Conservation (phyloP, 495 filamentous ascomycete genomes). For the Aspergillus ostianus region DNA sequence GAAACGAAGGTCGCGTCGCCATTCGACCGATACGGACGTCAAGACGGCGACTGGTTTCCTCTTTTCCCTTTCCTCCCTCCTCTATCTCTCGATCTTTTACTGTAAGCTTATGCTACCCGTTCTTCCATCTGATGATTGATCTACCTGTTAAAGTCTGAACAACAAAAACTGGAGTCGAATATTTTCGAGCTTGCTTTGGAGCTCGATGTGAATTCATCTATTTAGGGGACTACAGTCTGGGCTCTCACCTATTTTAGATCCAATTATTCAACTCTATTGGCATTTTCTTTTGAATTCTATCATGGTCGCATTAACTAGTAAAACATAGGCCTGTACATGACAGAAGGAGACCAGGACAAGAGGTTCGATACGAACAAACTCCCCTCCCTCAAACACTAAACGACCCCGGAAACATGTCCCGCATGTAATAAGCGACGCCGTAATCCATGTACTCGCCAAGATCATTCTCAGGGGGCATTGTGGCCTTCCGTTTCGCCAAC, state of each 20-base stretch:
- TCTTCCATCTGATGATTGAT: no score
- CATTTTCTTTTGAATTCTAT: neutral
- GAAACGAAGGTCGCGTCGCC: no score
- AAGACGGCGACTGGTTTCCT: neutral
- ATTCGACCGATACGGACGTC: neutral
- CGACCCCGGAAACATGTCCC: slow-evolving; percentile 20
- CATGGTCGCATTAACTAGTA: neutral
- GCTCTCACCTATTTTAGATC: neutral
- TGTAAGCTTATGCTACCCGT: no score
- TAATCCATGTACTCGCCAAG: slow-evolving; percentile 16
- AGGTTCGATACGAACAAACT: no score
- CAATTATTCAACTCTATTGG: neutral
- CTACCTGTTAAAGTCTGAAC: no score
- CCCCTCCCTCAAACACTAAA: slow-evolving; percentile 4
- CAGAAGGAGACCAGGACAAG: no score
- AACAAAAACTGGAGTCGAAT: no score
- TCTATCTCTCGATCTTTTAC: no score
- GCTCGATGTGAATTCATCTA: no score
- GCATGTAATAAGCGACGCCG: slow-evolving; percentile 17
- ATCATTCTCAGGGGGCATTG: slow-evolving; percentile 26
- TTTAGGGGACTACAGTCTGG: neutral
- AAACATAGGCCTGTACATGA: neutral
- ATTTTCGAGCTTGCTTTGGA: no score
- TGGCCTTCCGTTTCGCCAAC: slow-evolving; percentile 60
- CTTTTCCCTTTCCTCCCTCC: no score